Base-by-base conservation (phyloP, 441 rosid genomes). In the Euphorbia schlechtendalii region DNA sequence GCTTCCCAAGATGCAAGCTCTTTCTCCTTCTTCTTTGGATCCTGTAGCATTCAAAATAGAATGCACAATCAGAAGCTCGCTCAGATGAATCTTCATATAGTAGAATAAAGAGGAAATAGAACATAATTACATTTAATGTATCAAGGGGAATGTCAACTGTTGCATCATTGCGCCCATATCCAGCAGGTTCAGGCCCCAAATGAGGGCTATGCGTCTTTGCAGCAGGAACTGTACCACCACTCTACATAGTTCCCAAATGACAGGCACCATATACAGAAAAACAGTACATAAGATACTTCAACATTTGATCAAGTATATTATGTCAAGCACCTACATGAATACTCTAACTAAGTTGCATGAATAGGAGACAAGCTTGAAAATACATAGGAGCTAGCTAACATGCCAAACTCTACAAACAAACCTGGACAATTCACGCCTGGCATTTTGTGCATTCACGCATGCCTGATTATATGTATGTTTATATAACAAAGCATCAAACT, bases 1-100 rank as follows among this genome's bases (percentile, higher is more conserved):
- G 89, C 86, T 81, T 93, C 98, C 97, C 96, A 84, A 10, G 86
- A 66, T 63, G 88, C 83, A 56, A 92, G 89, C 73, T 90, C 90
- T 74, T 78, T 90, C 69, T 71, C 86, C 64, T 83, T 92, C 67
- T 86, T 81, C 77, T 82, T 86, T 46, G 91, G 73, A 74, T 86
- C 97, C 98, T 90, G 63, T 64, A 76, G 8, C 63, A 65, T 43
- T 40, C 24, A 56, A 11, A 30, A 76, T 8, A 73, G 2, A 56
- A 51, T 49, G 41, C 28, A 67, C 13, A 49, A 48, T 38, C 53
- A 54, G 59, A 67, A 73, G 4, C 54, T 45, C 14, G 12, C 8
- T 13, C 30, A 10, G 40, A 34, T n/a, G 25, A 27, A 46, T 15
- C 32, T 53, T 40, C n/a, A 64, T 15, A 3, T 65, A 24, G 12